Base-by-base conservation (phyloP, 139 green algal species). In the Pleodorina starrii region DNA sequence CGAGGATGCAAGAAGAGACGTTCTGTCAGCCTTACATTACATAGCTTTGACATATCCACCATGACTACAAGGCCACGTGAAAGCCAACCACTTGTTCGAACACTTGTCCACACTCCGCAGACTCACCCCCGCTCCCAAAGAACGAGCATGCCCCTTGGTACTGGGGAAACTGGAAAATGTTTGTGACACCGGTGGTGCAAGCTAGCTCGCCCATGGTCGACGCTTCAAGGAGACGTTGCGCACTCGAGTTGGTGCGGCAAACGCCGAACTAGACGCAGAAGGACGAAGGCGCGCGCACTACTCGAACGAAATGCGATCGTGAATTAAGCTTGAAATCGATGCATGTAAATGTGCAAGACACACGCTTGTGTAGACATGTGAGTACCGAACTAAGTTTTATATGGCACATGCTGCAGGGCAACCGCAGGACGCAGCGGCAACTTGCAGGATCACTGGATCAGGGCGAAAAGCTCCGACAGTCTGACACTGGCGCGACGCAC, bases 121-220 rank as follows among this genome's bases (percentile, higher is more conserved):
- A 32, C 82, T 69, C 66, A 88, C 82, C 82, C 5, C 17, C 68
- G 35, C 46, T 23, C 1, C 46, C 60, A 16, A 88, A 88, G 46
- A 84, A 85, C 11, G 78, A 38, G 44, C 89, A 92, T 44, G 35
- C 11, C 2, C 83, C 82, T 83, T 89, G 46, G 40, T 92, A 92
- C 46, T 92, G 43, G 0, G 75, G 68, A 19, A 92, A 51, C 0
- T 77, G 60, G n/a, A 90, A 90, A 5, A 86, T 48, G 19, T 92
- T 92, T 27, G 40, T 68, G 43, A 73, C 2, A 2, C 19, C 25
- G 2, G 59, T n/a, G 10, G 48, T 57, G 48, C 48, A 57, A 12
- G 48, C 48, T 57, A 12, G 11, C 12, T 10, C 10, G 48, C 11
- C 48, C 48, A 57, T 57, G 48, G 12, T 57, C 11, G n/a, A n/a